Base-by-base conservation (phyloP, 106 monocot genomes). In the Phalaenopsis equestris region DNA sequence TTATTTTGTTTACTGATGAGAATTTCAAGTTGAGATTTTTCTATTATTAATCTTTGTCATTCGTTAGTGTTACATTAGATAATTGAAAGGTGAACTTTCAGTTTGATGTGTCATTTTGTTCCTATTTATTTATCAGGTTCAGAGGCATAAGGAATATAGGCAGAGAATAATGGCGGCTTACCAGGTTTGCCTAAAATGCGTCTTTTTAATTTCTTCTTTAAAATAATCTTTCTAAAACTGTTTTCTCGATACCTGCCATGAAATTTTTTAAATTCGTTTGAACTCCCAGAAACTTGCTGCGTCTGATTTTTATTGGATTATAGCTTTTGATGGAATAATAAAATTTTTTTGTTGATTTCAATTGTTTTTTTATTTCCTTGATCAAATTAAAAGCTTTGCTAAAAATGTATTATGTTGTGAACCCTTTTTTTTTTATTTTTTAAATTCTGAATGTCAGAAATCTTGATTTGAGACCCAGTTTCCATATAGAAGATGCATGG, bases 81-180 rank as follows among this genome's bases (percentile, higher is more conserved):
- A 48, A 41, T 21, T 41, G 2, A 38, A 67, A 75, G 47, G 3
- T 18, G 11, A 68, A 68, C 56, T 67, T 18, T 55, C 37, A 36
- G 30, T 67, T 65, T 42, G 8, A 37, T 46, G 36, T 3, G 65
- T 82, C 38, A 45, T 47, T 3, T 14, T 76, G 38, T 42, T 73
- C 6, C 24, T 36, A 18, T 80, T 38, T 81, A 18, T 84, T 45
- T 85, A 79, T 75, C 85, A 98, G 97, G 86, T 80, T 87, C 92
- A 92, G 76, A 85, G 82, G 80, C 90, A 98, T 30, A 94, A 83
- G 58, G 97, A 94, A 68, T 98, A 98, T 80, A 89, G 89, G 43
- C 82, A 89, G 56, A 91, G 73, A 55, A 88, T 98, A 89, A 72
- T 94, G 76, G 77, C 87, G 38, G 23, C 80, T 36, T 98, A 98